phyloP scores from a whole-genome alignment of 2,329 filamentous ascomycete genomes.

The Lizonia empirigonia region DNA sequence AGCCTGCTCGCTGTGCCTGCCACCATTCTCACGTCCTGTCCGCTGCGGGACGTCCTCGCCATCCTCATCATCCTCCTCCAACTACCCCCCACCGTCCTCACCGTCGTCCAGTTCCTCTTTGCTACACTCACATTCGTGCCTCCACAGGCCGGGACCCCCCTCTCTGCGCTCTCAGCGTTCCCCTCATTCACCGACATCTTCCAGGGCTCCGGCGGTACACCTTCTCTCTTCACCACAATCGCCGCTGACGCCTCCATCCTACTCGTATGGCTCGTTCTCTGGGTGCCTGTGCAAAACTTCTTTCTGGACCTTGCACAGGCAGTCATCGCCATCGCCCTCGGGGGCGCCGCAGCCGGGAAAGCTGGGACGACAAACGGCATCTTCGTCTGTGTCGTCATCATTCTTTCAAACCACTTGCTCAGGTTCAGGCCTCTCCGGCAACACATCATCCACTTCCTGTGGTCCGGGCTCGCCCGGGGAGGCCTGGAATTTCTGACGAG shows the following conservation, averaged over 20 bases:
- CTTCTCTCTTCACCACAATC: constrained; percentile 81
- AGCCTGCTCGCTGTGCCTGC: constrained; percentile 76
- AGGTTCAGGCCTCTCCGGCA: constrained; percentile 59
- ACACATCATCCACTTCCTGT: constrained; percentile 48
- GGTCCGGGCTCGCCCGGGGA: constrained; percentile 49
- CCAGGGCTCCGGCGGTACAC: constrained; percentile 82
- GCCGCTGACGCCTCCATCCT: constrained; percentile 84
- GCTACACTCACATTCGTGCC: constrained; percentile 92
- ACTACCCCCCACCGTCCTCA: constrained; percentile 84
- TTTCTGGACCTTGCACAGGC: constrained; percentile 90
- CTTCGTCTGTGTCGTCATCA: constrained; percentile 72
- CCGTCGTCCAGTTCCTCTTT: constrained; percentile 89
- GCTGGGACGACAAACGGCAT: constrained; percentile 74
- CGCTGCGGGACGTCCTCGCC: constrained; percentile 91
- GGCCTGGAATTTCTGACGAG: constrained; percentile 49
- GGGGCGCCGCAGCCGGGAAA: constrained; percentile 74
- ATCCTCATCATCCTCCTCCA: constrained; percentile 96
- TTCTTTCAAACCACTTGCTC: constrained; percentile 59
- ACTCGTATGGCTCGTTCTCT: constrained; percentile 84
- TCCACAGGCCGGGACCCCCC: constrained; percentile 73
- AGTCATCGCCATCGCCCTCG: constrained; percentile 88
- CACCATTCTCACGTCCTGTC: constrained; percentile 87
- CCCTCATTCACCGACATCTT: constrained; percentile 90
- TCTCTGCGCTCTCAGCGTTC: constrained; percentile 73
- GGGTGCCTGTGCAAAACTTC: constrained; percentile 84